A percentile compares a stretch with the other conserved stretches of the same genome.
phyloP scores from a whole-genome alignment of 1,284 basidiomycete genomes.

The Tilletia walkeri region DNA sequence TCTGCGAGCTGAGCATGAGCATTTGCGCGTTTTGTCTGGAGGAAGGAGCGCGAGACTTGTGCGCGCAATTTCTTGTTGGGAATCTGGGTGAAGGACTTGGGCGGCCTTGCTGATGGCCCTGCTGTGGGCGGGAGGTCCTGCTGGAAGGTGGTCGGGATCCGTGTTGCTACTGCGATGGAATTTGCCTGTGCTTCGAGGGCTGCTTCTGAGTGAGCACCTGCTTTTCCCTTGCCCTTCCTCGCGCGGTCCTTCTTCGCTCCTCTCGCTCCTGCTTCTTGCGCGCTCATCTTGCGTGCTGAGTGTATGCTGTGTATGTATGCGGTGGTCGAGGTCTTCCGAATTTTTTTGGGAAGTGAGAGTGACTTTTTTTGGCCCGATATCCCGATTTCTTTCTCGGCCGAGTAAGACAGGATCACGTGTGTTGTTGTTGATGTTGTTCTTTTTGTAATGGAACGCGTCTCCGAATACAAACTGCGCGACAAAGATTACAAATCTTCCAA shows the following conservation, averaged over 20 bases:
- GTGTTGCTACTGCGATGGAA: constrained; percentile 45
- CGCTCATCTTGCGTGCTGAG: constrained; percentile 3
- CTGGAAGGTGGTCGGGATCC: constrained; percentile 44
- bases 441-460: too few relatives aligned
- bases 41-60: constrained; percentile 42
- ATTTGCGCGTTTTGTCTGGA: constrained; percentile 45
- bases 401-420: background rate
- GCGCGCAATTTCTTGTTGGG: constrained; percentile 54
- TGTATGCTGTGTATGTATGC: background rate
- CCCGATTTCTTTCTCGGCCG: background rate
- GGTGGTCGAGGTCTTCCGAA: background rate
- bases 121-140: constrained; percentile 35
- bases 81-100: constrained; percentile 41
- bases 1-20: constrained; percentile 48
- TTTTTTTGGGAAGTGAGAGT: background rate
- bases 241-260: constrained; percentile 1
- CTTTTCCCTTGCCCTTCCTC: constrained; percentile 12
- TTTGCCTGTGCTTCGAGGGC: constrained; percentile 42
- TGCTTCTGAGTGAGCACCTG: background rate
- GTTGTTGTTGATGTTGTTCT: too few relatives aligned
- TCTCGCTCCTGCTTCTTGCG: background rate
- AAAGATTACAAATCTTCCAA: too few relatives aligned
- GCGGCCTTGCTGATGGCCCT: constrained; percentile 37
- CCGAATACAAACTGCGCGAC: too few relatives aligned
- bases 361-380: background rate